phyloP scores from a whole-genome alignment of 2,329 filamentous ascomycete species.

The Alternaria atra region DNA sequence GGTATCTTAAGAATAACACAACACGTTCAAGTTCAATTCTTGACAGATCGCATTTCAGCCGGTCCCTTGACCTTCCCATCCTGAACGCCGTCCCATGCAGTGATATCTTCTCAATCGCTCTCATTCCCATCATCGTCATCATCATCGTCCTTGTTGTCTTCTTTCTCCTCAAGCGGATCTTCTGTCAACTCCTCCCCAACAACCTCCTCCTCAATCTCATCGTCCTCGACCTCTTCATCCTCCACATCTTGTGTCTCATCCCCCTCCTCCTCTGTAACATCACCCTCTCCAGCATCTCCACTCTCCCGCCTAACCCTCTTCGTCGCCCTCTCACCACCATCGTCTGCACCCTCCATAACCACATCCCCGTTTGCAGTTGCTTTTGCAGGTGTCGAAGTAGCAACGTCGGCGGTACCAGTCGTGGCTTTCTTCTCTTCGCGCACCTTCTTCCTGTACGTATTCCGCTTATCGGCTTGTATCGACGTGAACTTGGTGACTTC shows the following conservation, averaged over 20 bases:
- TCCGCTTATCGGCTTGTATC: constrained; percentile 77
- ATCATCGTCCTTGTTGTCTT: constrained; percentile 55
- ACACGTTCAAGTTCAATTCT: neutral
- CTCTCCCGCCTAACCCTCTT: constrained; percentile 58
- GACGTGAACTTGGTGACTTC: constrained; percentile 81
- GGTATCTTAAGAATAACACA: neutral
- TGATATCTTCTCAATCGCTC: constrained; percentile 43
- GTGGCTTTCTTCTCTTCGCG: constrained; percentile 67
- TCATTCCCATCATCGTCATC: constrained; percentile 66
- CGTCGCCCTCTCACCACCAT: constrained; percentile 57
- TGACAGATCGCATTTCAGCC: neutral
- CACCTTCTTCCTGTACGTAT: constrained; percentile 74
- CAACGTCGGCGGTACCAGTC: neutral
- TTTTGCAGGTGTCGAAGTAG: constrained; percentile 8
- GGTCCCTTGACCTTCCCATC: constrained; percentile 5
- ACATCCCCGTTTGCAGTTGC: constrained; percentile 8
- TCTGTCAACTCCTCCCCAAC: constrained; percentile 61
- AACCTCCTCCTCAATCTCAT: constrained; percentile 64
- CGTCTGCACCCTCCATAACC: constrained; percentile 24
- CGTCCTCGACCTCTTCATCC: constrained; percentile 62
- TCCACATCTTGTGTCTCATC: constrained; percentile 56
- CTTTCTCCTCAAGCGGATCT: constrained; percentile 56
- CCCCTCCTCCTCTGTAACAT: constrained; percentile 49
- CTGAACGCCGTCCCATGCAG: constrained; percentile 44
- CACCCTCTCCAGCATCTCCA: constrained; percentile 51